Evolutionary conservation across 169 alveolate species (phyloP).

Genomic region (Plasmodium malariae): DNA sequence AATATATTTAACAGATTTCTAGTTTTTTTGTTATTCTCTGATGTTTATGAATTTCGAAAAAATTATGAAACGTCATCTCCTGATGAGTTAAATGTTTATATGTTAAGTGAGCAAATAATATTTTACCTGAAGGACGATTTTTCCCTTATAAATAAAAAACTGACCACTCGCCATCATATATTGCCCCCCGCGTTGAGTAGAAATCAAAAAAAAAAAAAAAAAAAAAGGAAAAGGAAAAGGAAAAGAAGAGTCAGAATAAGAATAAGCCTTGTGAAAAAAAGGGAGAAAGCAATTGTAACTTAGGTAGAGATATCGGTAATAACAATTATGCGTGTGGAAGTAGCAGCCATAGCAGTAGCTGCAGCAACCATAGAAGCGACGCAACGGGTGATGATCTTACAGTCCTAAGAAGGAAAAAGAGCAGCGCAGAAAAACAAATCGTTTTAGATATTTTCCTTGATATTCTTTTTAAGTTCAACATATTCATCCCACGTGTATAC

Average conservation of each 20-base stretch:
- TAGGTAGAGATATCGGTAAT: background rate
- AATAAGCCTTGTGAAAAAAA: background rate
- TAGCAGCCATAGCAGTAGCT: too few species aligned
- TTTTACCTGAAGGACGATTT: slow-evolving; percentile 31
- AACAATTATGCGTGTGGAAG: too few species aligned
- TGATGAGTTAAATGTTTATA: slow-evolving; percentile 23
- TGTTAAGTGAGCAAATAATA: slow-evolving; percentile 22
- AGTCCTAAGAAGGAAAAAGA: background rate
- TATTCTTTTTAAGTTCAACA: slow-evolving; percentile 8
- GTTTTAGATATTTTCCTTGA: slow-evolving; percentile 18
- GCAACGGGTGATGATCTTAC: too few species aligned
- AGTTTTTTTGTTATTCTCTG: slow-evolving; percentile 47
- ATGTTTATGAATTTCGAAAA: slow-evolving; percentile 33
- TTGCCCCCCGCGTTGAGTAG: background rate
- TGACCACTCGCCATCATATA: background rate
- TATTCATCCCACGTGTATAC: too few species aligned
- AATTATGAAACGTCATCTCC: slow-evolving; percentile 21
- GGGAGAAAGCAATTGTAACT: too few species aligned
- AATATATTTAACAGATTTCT: slow-evolving; percentile 58
- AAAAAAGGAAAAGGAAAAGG: background rate
- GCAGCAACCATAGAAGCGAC: too few species aligned
- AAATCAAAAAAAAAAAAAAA: background rate
- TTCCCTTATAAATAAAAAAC: slow-evolving; percentile 10
- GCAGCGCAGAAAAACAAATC: slow-evolving; percentile 8
- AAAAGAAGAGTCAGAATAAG: background rate